Base-by-base conservation (phyloP, 768 basidiomycete genomes). In the Lactifluus echinatus region DNA sequence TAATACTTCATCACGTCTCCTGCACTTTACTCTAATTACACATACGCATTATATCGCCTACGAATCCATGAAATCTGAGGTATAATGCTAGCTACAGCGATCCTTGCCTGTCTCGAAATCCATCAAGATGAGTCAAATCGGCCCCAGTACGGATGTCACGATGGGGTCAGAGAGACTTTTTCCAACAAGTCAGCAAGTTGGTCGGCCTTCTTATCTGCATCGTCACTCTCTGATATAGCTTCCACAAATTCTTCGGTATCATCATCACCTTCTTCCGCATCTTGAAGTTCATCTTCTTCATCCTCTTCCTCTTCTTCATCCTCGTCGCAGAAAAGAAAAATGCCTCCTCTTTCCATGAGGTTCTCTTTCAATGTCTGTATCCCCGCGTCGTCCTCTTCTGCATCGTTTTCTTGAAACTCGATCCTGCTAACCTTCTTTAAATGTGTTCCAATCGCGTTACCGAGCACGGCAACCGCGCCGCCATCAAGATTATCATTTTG, bases 401-500 rank as follows among this genome's bases (percentile, higher is more conserved):
- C 77, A 12, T 94, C 93, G 64, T 94, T 97, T 73, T 89, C 92
- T 66, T 95, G 93, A 57, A 97, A 66, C 69, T 97, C 95, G 51
- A 98, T 70, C 53, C 70, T 74, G 72, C 73, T 83, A 43, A 99
- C 70, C 37, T 71, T 71, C 24, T 74, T 70, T 45, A 93, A 69
- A 40, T 83, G 80, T 24, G 76, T 73, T 21, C 75, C 74, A 54
- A 97, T 81, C 1, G 81, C 84, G 21, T 77, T 69, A 1, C 87
- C 82, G 26, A 98, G 75, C 4, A 89, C 67, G 28, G 76, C 72
- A 57, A 91, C 85, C 10, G 89, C 77, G 44, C 78, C 70, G 4
- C 76, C 71, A 62, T 93, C 87, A 44, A 97, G 77, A 65, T 98
- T 93, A 69, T 94, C 93, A 68, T 94, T 96, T 73, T 97, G 91